A percentile compares a stretch with the other conserved stretches of the same genome.
phyloP scores from a whole-genome alignment of 2,329 filamentous ascomycete species.

The Torrubiellomyces zombiae region DNA sequence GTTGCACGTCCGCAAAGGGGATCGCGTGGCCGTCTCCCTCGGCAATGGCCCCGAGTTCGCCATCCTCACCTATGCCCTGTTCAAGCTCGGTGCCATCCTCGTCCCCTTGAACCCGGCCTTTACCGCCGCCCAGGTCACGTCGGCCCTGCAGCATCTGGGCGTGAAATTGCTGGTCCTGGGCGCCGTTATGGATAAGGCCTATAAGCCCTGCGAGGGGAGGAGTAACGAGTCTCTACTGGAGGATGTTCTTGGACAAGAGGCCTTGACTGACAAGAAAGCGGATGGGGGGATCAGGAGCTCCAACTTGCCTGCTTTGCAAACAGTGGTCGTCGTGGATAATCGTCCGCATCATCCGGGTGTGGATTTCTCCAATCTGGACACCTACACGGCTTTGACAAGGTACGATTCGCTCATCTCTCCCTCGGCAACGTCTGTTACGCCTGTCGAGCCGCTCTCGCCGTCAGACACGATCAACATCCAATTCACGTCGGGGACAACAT shows the following conservation, averaged over 20 bases:
- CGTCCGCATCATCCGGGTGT: conserved; percentile 29
- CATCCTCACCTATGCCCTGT: conserved; percentile 72
- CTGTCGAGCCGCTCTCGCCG: conserved; percentile 31
- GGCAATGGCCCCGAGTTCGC: conserved; percentile 78
- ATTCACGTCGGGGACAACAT: conserved; percentile 93
- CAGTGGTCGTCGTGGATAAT: conserved; percentile 69
- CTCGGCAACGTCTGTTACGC: conserved; percentile 18
- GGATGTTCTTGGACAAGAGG: conserved; percentile 26
- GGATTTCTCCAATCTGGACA: conserved; percentile 26
- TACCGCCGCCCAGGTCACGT: conserved; percentile 59
- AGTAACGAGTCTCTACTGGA: conserved; percentile 33
- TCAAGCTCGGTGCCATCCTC: conserved; percentile 85
- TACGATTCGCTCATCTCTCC: conserved; percentile 24
- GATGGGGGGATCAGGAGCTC: conserved; percentile 16
- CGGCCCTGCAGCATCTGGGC: conserved; percentile 61
- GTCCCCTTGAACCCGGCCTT: conserved; percentile 91
- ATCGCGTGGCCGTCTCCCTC: conserved; percentile 70
- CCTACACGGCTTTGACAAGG: conserved; percentile 24
- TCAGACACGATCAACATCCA: conserved; percentile 83
- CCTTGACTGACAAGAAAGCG: conserved; percentile 18
- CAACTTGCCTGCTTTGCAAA: conserved; percentile 50
- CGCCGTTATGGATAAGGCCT: conserved; percentile 73
- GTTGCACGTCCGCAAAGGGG: conserved; percentile 62
- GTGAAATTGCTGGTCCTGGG: conserved; percentile 64
- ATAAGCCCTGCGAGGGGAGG: conserved; percentile 36